phyloP scores from a whole-genome alignment of 2,329 filamentous ascomycete genomes.

The Clarireedia homoeocarpa region DNA sequence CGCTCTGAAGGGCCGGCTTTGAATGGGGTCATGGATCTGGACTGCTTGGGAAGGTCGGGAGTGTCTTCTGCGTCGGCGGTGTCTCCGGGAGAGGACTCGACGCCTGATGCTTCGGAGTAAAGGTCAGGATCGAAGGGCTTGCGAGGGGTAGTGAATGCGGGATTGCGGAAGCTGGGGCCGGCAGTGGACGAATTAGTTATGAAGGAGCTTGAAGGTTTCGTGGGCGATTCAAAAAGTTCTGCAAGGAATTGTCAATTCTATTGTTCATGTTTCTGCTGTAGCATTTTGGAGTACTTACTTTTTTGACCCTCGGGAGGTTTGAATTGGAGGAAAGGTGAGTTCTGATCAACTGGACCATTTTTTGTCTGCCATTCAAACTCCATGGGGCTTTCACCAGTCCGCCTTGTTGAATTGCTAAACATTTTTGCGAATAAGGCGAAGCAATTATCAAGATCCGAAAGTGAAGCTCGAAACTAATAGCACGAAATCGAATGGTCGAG shows the following conservation, averaged over 20 bases:
- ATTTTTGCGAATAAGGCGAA: constrained; percentile 5
- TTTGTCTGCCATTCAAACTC: constrained; percentile 57
- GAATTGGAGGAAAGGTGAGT: constrained; percentile 53
- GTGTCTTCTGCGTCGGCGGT: constrained; percentile 41
- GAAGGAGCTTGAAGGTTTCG: constrained; percentile 34
- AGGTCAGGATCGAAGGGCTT: constrained; percentile 46
- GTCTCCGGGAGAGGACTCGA: constrained; percentile 51
- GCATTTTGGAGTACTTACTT: constrained; percentile 15
- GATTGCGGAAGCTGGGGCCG: constrained; percentile 50
- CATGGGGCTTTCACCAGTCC: constrained; percentile 55
- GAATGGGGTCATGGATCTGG: constrained; percentile 42
- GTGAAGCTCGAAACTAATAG: background rate
- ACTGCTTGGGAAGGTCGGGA: constrained; percentile 45
- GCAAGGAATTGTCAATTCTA: background rate
- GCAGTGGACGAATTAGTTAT: constrained; percentile 41
- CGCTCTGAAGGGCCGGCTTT: constrained; percentile 42
- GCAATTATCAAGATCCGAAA: background rate
- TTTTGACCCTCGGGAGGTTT: constrained; percentile 27
- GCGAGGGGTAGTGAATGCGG: constrained; percentile 56
- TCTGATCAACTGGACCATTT: constrained; percentile 47
- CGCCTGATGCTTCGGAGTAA: constrained; percentile 48
- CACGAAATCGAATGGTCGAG: constrained; percentile 1
- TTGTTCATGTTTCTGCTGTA: background rate
- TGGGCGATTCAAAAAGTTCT: constrained; percentile 28
- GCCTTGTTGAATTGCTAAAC: constrained; percentile 39